Percentiles rank a stretch among this genome's conserved stretches.
phyloP scores from a whole-genome alignment of 129 eudicot species.

The Daucus carota region DH1_v3.0 NC_030386.2:38932001-38932500 shows the following conservation, averaged over 20 bases:
- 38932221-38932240: constrained; percentile 76
- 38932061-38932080: constrained; percentile 44
- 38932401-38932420: constrained; percentile 58
- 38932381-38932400: constrained; percentile 55
- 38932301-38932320: constrained; percentile 88
- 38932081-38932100: constrained; percentile 61
- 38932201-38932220: constrained; percentile 59
- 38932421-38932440: constrained; percentile 79
- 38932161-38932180: constrained; percentile 57
- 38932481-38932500: constrained; percentile 63
- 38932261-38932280: constrained; percentile 67
- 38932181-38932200: constrained; percentile 80
- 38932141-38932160: constrained; percentile 68
- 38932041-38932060: constrained; percentile 37
- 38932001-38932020: constrained; percentile 29
- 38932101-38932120: constrained; percentile 83
- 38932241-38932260: constrained; percentile 68
- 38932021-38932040: constrained; percentile 40
- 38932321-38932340: constrained; percentile 62
- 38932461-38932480: constrained; percentile 60
- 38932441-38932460: constrained; percentile 74
- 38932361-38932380: constrained; percentile 77
- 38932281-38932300: constrained; percentile 90
- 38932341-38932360: constrained; percentile 62
- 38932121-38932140: constrained; percentile 52